These are phyloP conservation scores for Starmerella apicola DNA, from an alignment of 805 yeast species.

Conservation along the genomic window DNA sequence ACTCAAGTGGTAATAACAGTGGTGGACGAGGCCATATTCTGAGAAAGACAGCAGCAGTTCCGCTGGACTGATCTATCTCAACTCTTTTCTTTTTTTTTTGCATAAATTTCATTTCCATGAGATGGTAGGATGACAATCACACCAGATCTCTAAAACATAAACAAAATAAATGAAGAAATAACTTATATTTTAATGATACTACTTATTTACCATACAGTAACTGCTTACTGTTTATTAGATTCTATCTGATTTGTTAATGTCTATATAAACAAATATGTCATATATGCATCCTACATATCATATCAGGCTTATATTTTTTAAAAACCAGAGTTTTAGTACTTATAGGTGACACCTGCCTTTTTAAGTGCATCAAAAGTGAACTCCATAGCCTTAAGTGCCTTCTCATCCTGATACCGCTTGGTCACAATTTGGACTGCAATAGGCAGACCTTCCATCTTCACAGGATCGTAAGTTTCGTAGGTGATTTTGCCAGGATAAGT, in stretches of 20 bases:
- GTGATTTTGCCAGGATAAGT: slow-evolving; percentile 35
- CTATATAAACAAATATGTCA: slow-evolving; percentile 5
- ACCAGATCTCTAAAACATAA: no score
- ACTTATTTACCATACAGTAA: no score
- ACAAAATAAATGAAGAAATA: no score
- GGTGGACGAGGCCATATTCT: slow-evolving; percentile 11
- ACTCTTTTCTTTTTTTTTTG: no score
- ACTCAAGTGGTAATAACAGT: neutral
- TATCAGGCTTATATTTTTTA: no score
- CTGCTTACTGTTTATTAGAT: no score
- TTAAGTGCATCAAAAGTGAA: slow-evolving; percentile 24
- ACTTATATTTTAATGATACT: no score
- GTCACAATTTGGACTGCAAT: slow-evolving; percentile 53
- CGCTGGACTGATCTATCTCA: slow-evolving; percentile 11
- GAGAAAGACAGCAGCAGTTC: slow-evolving; percentile 11
- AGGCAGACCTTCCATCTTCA: slow-evolving; percentile 45
- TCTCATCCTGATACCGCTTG: slow-evolving; percentile 48
- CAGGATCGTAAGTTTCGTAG: slow-evolving; percentile 39
- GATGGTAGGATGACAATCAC: no score
- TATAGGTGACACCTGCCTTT: slow-evolving; percentile 4
- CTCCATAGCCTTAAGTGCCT: slow-evolving; percentile 39
- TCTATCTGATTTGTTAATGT: slow-evolving; percentile 1
- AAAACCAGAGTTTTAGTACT: no score
- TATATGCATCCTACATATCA: no score
- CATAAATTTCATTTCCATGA: no score